Percentiles rank a stretch among this genome's conserved stretches.
phyloP scores from a whole-genome alignment of 805 yeast species.

The Cyberlindnera meyerae region DNA sequence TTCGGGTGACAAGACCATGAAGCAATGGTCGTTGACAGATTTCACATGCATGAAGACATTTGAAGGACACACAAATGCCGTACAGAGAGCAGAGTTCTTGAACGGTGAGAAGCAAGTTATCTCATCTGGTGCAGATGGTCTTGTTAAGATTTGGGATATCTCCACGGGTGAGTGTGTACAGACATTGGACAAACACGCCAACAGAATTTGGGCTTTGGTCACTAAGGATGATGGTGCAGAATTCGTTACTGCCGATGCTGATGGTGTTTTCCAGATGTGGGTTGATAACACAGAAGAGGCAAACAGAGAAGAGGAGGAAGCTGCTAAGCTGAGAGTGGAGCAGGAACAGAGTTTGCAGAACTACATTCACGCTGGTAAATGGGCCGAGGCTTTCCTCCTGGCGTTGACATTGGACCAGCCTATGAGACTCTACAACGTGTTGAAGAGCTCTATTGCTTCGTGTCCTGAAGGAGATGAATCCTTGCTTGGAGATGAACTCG shows the following conservation, averaged over 20 bases:
- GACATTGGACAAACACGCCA: constrained; percentile 89
- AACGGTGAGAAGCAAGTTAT: constrained; percentile 63
- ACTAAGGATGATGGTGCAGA: constrained; percentile 59
- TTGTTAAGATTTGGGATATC: constrained; percentile 85
- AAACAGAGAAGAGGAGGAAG: constrained; percentile 44
- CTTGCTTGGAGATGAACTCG: constrained; percentile 46
- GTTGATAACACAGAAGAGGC: constrained; percentile 78
- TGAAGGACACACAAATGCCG: constrained; percentile 93
- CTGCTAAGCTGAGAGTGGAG: constrained; percentile 58
- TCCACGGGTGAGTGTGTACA: constrained; percentile 71
- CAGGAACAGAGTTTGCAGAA: constrained; percentile 85
- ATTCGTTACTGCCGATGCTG: constrained; percentile 89
- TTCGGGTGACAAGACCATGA: constrained; percentile 89
- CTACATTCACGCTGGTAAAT: constrained; percentile 63
- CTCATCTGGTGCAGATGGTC: constrained; percentile 88
- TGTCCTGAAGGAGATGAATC: constrained; percentile 35
- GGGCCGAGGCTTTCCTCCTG: constrained; percentile 83
- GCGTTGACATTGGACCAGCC: constrained; percentile 90
- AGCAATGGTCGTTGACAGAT: constrained; percentile 82
- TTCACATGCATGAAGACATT: constrained; percentile 74
- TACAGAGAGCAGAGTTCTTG: constrained; percentile 73
- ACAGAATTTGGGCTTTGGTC: constrained; percentile 90
- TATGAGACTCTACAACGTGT: constrained; percentile 75
- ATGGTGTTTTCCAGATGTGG: constrained; percentile 89
- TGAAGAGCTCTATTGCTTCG: constrained; percentile 52